Percentiles rank a stretch among this genome's conserved stretches.
Evolutionary conservation across 2,329 filamentous ascomycete species (phyloP).

Genomic region (Periconia sp.): DNA sequence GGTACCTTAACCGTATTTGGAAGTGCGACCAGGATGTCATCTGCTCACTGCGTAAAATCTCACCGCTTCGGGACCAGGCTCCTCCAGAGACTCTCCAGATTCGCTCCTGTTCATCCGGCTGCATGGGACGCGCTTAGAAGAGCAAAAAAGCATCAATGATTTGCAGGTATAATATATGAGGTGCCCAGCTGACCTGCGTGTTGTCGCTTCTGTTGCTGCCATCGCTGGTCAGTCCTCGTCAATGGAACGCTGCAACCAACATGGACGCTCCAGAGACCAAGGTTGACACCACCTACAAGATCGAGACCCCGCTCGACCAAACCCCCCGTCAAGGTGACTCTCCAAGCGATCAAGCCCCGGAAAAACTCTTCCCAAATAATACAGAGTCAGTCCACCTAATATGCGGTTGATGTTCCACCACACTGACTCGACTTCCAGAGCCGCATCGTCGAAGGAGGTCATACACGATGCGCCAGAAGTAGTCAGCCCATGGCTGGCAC

Average conservation of each 20-base stretch:
- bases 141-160: conserved; percentile 3
- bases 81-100: conserved; percentile 2
- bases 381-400: conserved; percentile 7
- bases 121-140: conserved; percentile 4
- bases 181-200: conserved; percentile 3
- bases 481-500: conserved; percentile 11
- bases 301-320: conserved; percentile 7
- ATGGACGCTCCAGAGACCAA: conserved; percentile 11
- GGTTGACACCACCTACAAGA: conserved; percentile 18
- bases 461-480: conserved; percentile 23
- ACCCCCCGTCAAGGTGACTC: conserved; percentile 8
- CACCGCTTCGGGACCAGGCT: conserved; percentile 4
- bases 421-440: conserved; percentile 5
- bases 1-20: conserved; percentile 6
- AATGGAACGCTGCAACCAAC: conserved; percentile 11
- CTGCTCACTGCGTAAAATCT: conserved; percentile 1
- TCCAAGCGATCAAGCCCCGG: conserved; percentile 18
- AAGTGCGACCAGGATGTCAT: conserved; percentile 5
- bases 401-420: background rate
- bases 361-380: conserved; percentile 17
- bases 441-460: conserved; percentile 22
- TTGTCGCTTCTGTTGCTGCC: conserved; percentile 7
- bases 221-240: conserved; percentile 8
- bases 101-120: conserved; percentile 4
- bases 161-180: conserved; percentile 11